Conservation (phyloP, 768 basidiomycete genomes). For the Calocybe indica region DNA sequence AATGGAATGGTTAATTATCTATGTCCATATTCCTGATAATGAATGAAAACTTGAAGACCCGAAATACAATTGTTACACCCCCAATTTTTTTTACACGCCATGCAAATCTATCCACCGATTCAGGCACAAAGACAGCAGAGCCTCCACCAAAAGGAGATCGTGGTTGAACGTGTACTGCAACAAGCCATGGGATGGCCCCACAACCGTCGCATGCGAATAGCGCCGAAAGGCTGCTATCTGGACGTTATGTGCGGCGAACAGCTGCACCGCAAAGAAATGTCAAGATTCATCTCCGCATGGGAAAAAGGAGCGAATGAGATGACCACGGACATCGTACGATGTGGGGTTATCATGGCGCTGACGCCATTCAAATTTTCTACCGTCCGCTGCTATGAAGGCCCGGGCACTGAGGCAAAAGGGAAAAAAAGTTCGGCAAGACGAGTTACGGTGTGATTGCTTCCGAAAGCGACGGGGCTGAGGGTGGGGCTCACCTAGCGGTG, state of each 20-base stretch:
- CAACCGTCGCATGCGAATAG: slow-evolving; percentile 43
- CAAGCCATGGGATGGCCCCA: slow-evolving; percentile 60
- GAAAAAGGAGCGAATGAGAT: background rate
- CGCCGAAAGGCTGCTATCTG: slow-evolving; percentile 56
- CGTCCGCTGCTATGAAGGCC: slow-evolving; percentile 51
- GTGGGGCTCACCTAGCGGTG: slow-evolving; percentile 35
- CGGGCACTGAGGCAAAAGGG: slow-evolving; percentile 42
- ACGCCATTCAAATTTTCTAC: slow-evolving; percentile 63
- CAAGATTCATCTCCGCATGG: slow-evolving; percentile 4
- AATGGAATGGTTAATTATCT: slow-evolving; percentile 15
- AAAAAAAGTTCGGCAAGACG: slow-evolving; percentile 12
- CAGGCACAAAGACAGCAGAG: slow-evolving; percentile 59
- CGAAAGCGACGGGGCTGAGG: background rate
- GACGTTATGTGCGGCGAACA: slow-evolving; percentile 41
- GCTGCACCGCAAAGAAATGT: slow-evolving; percentile 19
- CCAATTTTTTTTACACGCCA: slow-evolving; percentile 29
- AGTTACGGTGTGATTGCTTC: slow-evolving; percentile 1
- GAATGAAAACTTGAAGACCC: slow-evolving; percentile 6
- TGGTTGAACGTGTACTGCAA: slow-evolving; percentile 61
- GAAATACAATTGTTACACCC: background rate
- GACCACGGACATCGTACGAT: slow-evolving; percentile 50
- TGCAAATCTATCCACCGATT: slow-evolving; percentile 71
- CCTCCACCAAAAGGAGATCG: slow-evolving; percentile 54
- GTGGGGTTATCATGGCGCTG: slow-evolving; percentile 36
- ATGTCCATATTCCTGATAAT: slow-evolving; percentile 12